Conservation (phyloP, 2,329 filamentous ascomycete genomes). For the Verticillium tricorpus region DNA sequence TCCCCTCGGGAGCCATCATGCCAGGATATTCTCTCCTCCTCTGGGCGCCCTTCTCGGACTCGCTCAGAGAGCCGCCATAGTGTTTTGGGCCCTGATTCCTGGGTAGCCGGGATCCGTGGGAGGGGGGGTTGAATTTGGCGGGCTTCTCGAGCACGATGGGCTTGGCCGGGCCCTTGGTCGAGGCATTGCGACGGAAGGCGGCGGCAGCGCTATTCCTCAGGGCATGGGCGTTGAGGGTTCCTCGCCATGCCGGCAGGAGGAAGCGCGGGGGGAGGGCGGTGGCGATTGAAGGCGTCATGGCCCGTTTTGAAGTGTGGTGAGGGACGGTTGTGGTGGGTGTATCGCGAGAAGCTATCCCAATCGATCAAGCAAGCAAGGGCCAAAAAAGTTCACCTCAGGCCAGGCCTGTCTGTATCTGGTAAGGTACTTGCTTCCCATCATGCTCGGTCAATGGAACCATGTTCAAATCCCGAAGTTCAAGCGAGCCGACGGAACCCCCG, state of each 20-base stretch:
- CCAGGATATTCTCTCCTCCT: slow-evolving; percentile 74
- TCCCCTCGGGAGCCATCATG: slow-evolving; percentile 80
- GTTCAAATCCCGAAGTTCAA: neutral
- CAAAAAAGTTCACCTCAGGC: neutral
- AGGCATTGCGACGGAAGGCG: slow-evolving; percentile 23
- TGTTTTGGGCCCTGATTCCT: slow-evolving; percentile 55
- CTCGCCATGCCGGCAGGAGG: slow-evolving; percentile 61
- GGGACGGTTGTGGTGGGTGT: neutral
- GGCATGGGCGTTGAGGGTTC: slow-evolving; percentile 6
- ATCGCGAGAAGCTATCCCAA: neutral
- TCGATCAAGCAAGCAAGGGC: neutral
- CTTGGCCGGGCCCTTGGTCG: slow-evolving; percentile 34
- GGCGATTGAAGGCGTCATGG: slow-evolving; percentile 34
- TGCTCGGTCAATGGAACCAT: neutral
- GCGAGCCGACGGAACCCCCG: neutral
- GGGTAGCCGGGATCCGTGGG: slow-evolving; percentile 69
- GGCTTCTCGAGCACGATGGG: slow-evolving; percentile 78
- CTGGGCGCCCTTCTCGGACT: slow-evolving; percentile 62
- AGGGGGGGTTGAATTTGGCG: slow-evolving; percentile 85
- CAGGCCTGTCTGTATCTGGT: neutral
- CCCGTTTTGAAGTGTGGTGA: neutral
- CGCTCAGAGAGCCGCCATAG: slow-evolving; percentile 69
- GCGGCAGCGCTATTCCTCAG: slow-evolving; percentile 13
- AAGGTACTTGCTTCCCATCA: neutral
- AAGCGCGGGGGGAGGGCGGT: slow-evolving; percentile 59